Evolutionary conservation across 2,329 filamentous ascomycete genomes (phyloP).

Genomic region (Penicillium sp.): DNA sequence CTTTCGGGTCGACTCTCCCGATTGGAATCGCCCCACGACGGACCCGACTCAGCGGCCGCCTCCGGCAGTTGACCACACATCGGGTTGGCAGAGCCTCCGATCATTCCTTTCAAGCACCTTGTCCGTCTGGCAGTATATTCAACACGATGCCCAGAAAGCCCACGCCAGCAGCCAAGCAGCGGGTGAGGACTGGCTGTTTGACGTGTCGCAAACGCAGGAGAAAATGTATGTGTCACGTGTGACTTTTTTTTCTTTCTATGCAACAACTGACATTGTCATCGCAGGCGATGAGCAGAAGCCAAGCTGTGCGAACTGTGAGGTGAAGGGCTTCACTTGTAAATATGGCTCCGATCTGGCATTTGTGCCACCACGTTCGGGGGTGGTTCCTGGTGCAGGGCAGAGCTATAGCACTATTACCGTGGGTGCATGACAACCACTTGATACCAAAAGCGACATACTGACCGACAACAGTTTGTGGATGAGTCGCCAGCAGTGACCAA

Average conservation of each 20-base stretch:
- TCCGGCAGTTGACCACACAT: slow-evolving; percentile 11
- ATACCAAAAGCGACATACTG: not conserved
- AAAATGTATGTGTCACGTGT: slow-evolving; percentile 24
- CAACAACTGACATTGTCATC: not conserved
- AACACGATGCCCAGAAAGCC: slow-evolving; percentile 22
- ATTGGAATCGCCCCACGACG: slow-evolving; percentile 11
- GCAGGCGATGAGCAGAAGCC: slow-evolving; percentile 30
- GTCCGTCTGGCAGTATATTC: slow-evolving; percentile 13
- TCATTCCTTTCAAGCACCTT: slow-evolving; percentile 10
- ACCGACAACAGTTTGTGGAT: slow-evolving; percentile 20
- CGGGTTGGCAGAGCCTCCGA: slow-evolving; percentile 19
- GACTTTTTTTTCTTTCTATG: not conserved
- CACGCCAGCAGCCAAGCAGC: slow-evolving; percentile 26
- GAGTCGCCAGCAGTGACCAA: slow-evolving; percentile 16
- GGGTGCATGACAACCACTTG: not conserved
- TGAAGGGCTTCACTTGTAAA: slow-evolving; percentile 26
- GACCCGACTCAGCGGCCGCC: slow-evolving; percentile 9
- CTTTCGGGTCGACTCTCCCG: slow-evolving; percentile 4
- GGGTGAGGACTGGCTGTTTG: slow-evolving; percentile 29
- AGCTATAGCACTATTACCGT: slow-evolving; percentile 23
- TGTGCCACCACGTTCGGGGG: slow-evolving; percentile 16
- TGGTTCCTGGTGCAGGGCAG: slow-evolving; percentile 2
- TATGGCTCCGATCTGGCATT: slow-evolving; percentile 27
- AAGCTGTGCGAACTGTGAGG: slow-evolving; percentile 26
- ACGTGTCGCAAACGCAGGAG: slow-evolving; percentile 28